Percentiles rank a stretch among this genome's conserved stretches.
Evolutionary conservation across 305 asterid genomes (phyloP).

Genomic region (Fraxinus baroniana): DNA sequence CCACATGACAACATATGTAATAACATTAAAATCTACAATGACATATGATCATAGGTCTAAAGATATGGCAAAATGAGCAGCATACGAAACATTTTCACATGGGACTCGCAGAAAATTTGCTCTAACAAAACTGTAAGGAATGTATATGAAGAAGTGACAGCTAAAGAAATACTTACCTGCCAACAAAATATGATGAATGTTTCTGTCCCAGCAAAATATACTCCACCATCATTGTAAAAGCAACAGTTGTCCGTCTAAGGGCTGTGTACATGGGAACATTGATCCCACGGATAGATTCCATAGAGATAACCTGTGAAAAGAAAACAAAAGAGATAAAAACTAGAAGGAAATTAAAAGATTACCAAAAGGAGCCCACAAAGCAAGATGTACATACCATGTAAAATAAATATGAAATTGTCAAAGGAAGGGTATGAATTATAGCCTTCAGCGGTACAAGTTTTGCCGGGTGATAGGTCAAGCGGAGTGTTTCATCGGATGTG

Average conservation of each 20-base stretch:
- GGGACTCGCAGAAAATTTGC: neutral
- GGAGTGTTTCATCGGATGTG: conserved; percentile 11
- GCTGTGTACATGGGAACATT: conserved; percentile 29
- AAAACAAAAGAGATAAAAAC: neutral
- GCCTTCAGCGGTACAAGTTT: conserved; percentile 16
- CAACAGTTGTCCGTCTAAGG: conserved; percentile 27
- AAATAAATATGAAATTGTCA: conserved; percentile 29
- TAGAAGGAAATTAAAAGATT: neutral
- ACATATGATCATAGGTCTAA: neutral
- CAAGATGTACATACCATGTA: conserved; percentile 25
- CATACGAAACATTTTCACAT: neutral
- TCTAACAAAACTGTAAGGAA: neutral
- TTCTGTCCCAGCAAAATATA: conserved; percentile 6
- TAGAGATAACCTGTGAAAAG: conserved; percentile 21
- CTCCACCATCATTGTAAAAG: conserved; percentile 29
- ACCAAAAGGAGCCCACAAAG: neutral
- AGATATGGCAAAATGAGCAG: neutral
- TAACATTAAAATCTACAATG: neutral
- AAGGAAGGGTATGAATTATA: conserved; percentile 21
- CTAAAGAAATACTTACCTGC: conserved; percentile 18
- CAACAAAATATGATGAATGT: conserved; percentile 19
- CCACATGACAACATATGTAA: neutral
- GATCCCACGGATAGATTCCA: conserved; percentile 29
- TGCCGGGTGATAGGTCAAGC: neutral
- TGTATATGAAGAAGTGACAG: neutral